phyloP scores from a whole-genome alignment of 2,329 filamentous ascomycete species.

The Diaporthe sp. region DNA sequence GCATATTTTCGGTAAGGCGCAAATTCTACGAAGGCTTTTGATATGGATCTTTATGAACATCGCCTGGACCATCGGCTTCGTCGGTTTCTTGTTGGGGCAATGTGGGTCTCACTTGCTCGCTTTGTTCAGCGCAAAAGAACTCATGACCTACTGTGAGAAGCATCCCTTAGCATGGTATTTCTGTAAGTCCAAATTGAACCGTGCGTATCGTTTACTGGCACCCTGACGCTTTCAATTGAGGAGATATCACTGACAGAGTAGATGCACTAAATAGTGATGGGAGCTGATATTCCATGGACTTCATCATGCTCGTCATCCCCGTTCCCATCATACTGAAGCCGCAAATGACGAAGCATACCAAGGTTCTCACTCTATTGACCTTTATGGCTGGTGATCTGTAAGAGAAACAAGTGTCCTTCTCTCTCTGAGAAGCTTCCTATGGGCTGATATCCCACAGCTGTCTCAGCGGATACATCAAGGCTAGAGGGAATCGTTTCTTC shows the following conservation, averaged over 20 bases:
- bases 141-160: not conserved
- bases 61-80: not conserved
- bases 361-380: not conserved
- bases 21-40: not conserved
- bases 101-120: constrained; percentile 1
- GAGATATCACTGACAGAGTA: not conserved
- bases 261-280: not conserved
- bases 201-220: not conserved
- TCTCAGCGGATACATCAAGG: not conserved
- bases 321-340: not conserved
- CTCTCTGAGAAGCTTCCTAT: not conserved
- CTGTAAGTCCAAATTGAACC: not conserved
- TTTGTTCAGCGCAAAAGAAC: not conserved
- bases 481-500: no score
- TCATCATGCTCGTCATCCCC: not conserved
- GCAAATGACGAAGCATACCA: not conserved
- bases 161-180: not conserved
- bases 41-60: not conserved
- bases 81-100: not conserved
- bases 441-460: not conserved
- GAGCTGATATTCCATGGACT: not conserved
- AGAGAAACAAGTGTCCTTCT: not conserved
- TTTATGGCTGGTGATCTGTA: not conserved
- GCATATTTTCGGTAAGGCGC: not conserved
- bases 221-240: not conserved